phyloP scores from a whole-genome alignment of 2,329 filamentous ascomycete genomes.

The Fusarium camptoceras region DNA sequence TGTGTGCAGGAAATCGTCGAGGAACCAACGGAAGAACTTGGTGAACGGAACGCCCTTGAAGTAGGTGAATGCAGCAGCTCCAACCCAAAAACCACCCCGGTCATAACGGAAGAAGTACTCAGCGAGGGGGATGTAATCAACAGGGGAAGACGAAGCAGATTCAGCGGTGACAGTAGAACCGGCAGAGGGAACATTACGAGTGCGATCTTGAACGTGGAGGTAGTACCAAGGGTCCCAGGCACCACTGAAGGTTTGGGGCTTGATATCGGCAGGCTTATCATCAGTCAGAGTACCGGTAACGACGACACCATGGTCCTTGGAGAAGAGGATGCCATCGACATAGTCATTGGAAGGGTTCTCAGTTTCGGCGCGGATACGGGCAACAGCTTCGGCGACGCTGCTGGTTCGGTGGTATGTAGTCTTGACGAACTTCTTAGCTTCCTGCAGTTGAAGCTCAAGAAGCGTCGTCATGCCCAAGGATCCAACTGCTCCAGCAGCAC shows the following conservation, averaged over 20 bases:
- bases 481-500: slow-evolving; percentile 74
- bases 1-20: slow-evolving; percentile 80
- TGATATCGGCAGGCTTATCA: slow-evolving; percentile 49
- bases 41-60: slow-evolving; percentile 75
- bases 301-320: slow-evolving; percentile 65
- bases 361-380: slow-evolving; percentile 59
- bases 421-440: slow-evolving; percentile 67
- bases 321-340: slow-evolving; percentile 76
- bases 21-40: slow-evolving; percentile 72
- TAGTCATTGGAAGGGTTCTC: slow-evolving; percentile 65
- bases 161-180: slow-evolving; percentile 27
- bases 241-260: slow-evolving; percentile 65
- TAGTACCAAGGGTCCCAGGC: slow-evolving; percentile 82
- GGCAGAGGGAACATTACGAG: slow-evolving; percentile 42
- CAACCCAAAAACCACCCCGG: slow-evolving; percentile 81
- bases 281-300: slow-evolving; percentile 70
- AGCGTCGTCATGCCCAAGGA: slow-evolving; percentile 74
- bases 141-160: slow-evolving; percentile 40
- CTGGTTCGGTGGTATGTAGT: slow-evolving; percentile 65
- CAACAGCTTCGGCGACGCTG: slow-evolving; percentile 53
- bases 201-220: slow-evolving; percentile 68
- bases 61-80: slow-evolving; percentile 73
- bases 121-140: slow-evolving; percentile 73
- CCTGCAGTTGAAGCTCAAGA: slow-evolving; percentile 69
- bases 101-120: slow-evolving; percentile 85